Base-by-base conservation (phyloP, 2,329 filamentous ascomycete species). In the Fusarium tricinctum region DNA sequence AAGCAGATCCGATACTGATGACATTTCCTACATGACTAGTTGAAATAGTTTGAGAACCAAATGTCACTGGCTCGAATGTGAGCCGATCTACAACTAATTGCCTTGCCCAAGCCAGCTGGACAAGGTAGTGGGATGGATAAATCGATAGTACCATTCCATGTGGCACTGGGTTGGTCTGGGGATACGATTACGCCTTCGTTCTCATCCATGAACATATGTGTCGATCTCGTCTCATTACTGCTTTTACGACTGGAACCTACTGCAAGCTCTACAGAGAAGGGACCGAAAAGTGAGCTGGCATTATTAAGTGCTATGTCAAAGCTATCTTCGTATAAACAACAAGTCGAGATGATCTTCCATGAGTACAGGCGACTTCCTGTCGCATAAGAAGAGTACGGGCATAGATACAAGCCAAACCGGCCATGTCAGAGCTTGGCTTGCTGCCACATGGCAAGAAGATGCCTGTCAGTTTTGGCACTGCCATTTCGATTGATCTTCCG, bases 241-340 rank as follows among this genome's bases (percentile, higher is more conserved):
- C 58, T 60, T 63, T 59, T 58, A 47, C 46, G 67, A 66, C 64
- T 51, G 64, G 61, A 22, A 66, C 51, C 64, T 58, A 53, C 66
- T 58, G 58, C 61, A 52, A 23, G 51, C 66, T 61, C 69, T 54
- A 58, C 63, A 57, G 56, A 58, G 47, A 59, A 68, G 66, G 55
- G 62, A 30, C 50, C 40, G 50, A 48, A 49, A 55, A 35, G 33
- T 17, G 67, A 73, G 63, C 55, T 70, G 53, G 52, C 33, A 53
- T 45, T 8, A 23, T 23, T 23, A 38, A 50, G 15, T 42, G 48
- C 39, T 42, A 44, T 59, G 46, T 30, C 39, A 66, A 63, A 59
- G 42, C 40, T 47, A 45, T 46, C 58, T 66, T 20, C 23, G 49
- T 44, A 32, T 32, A 47, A 30, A 66, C 46, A 59, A 38, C 8